A percentile compares a stretch with the other conserved stretches of the same genome.
Evolutionary conservation across 139 green algal genomes (phyloP).

Genomic region (Ettlia oleoabundans): DNA sequence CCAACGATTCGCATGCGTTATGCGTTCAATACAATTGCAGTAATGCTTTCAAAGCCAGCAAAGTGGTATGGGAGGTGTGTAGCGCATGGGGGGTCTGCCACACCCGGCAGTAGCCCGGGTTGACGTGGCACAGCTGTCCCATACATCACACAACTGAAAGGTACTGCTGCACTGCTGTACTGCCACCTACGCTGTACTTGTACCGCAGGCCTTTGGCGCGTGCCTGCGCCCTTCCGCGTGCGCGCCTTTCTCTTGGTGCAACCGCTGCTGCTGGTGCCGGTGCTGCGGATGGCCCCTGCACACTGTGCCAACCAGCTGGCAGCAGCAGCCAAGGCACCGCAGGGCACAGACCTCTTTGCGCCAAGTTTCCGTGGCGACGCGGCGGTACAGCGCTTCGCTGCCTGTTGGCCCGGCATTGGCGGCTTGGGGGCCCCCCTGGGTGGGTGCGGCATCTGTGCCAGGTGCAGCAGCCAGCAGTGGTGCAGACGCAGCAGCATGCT

Average conservation of each 20-base stretch:
- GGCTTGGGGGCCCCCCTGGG: background rate
- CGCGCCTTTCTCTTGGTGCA: conserved; percentile 5
- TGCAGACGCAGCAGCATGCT: background rate
- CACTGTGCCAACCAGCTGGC: conserved; percentile 8
- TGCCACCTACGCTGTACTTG: too few relatives aligned
- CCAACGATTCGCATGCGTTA: too few relatives aligned
- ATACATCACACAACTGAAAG: too few relatives aligned
- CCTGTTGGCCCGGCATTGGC: background rate
- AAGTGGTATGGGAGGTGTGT: too few relatives aligned
- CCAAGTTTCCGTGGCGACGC: background rate
- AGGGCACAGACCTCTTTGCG: background rate
- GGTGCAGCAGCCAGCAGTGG: background rate
- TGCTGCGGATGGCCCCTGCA: background rate
- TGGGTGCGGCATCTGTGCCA: too few relatives aligned
- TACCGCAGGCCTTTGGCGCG: conserved; percentile 12
- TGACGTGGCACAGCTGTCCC: too few relatives aligned
- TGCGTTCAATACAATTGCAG: too few relatives aligned
- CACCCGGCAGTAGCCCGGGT: too few relatives aligned
- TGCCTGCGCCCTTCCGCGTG: conserved; percentile 13
- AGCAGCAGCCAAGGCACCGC: background rate
- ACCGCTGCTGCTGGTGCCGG: conserved; percentile 6
- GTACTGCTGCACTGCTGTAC: too few relatives aligned
- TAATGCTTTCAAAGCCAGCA: too few relatives aligned
- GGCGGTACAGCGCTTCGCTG: background rate
- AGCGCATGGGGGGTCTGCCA: too few relatives aligned